A percentile compares a stretch with the other conserved stretches of the same genome.
These are phyloP conservation scores for Herpetomonas tarakana DNA, from an alignment of 208 protist genomes.

Conservation along the genomic window DNA sequence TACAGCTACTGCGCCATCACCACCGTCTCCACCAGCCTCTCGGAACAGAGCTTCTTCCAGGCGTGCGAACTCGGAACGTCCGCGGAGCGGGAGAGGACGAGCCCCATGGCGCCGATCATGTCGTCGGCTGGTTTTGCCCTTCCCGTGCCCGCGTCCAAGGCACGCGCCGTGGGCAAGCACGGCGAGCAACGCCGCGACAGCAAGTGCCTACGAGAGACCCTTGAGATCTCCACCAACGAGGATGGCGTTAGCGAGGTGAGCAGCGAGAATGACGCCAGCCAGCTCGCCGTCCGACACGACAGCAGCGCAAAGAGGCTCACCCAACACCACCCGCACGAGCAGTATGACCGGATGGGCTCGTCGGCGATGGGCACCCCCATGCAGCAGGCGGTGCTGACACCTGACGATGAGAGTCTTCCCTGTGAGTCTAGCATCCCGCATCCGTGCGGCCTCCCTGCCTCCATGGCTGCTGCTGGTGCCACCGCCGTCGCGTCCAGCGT, in stretches of 20 bases:
- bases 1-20: conserved; percentile 31
- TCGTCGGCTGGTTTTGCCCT: conserved; percentile 16
- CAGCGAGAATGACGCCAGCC: conserved; percentile 24
- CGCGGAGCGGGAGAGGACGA: not conserved
- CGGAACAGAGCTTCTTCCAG: conserved; percentile 15
- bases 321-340: no score
- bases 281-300: conserved; percentile 4
- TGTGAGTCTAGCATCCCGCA: not conserved
- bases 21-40: conserved; percentile 16
- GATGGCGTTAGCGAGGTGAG: conserved; percentile 46
- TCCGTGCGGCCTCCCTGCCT: not conserved
- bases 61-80: conserved; percentile 12
- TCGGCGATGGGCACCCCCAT: not conserved
- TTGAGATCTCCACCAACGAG: conserved; percentile 14
- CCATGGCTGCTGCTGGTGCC: not conserved
- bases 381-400: not conserved
- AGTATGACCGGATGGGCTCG: conserved; percentile 12
- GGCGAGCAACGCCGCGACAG: not conserved
- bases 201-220: not conserved
- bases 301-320: no score
- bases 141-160: conserved; percentile 8
- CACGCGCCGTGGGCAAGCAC: conserved; percentile 6
- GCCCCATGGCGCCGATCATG: conserved; percentile 2
- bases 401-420: not conserved
- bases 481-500: conserved; percentile 2